Percentiles rank a stretch among this genome's conserved stretches.
Conservation (phyloP, 805 yeast species). For the Priceomyces haplophilus region DNA sequence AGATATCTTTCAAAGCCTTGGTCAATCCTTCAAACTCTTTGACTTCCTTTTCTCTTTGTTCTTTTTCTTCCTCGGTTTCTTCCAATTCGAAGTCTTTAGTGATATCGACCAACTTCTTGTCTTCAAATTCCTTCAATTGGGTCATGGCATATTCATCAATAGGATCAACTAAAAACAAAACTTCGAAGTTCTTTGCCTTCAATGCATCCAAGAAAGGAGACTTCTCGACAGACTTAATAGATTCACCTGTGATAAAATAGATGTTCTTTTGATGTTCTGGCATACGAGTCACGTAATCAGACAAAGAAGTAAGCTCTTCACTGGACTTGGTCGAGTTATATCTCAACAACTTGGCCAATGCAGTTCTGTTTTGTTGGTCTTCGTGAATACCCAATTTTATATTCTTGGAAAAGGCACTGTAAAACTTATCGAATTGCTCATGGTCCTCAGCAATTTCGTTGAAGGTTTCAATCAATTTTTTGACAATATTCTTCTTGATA, state of each 20-base stretch:
- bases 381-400: constrained; percentile 98
- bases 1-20: constrained; percentile 91
- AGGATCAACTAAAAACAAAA: constrained; percentile 96
- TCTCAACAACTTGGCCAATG: constrained; percentile 94
- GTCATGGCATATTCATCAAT: constrained; percentile 99
- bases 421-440: constrained; percentile 98
- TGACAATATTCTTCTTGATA: constrained; percentile 97
- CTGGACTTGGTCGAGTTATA: constrained; percentile 93
- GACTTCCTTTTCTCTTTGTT: constrained; percentile 86
- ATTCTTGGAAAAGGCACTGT: constrained; percentile 97
- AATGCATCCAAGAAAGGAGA: constrained; percentile 99
- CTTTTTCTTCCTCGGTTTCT: constrained; percentile 98
- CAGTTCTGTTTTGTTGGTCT: constrained; percentile 94
- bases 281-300: constrained; percentile 99
- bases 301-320: constrained; percentile 90
- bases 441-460: constrained; percentile 98
- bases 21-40: constrained; percentile 92
- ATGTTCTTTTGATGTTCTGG: constrained; percentile 99
- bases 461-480: constrained; percentile 97
- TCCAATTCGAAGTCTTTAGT: constrained; percentile 98
- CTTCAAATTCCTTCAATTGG: constrained; percentile 98
- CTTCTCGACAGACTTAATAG: constrained; percentile 94
- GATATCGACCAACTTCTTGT: constrained; percentile 97
- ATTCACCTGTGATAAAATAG: constrained; percentile 99
- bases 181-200: constrained; percentile 98